phyloP scores from a whole-genome alignment of 202 grass and related monocot species.

The Digitaria exilis region DNA sequence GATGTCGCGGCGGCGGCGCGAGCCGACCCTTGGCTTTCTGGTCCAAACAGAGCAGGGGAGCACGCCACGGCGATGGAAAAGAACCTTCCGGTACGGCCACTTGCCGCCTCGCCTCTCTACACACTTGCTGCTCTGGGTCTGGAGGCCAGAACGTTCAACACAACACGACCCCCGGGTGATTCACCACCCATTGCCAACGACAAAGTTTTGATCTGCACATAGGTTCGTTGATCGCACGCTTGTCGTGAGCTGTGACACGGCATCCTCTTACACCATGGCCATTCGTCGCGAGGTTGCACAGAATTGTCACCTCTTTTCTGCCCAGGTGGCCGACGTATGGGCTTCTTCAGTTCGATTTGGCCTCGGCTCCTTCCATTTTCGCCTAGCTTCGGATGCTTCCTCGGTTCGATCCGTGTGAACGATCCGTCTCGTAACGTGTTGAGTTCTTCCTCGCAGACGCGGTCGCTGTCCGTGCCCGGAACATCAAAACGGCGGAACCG shows the following conservation, averaged over 20 bases:
- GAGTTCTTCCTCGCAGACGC: neutral
- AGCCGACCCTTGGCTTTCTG: neutral
- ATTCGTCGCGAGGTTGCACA: neutral
- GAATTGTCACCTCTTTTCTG: neutral
- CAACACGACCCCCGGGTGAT: neutral
- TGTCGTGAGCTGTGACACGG: neutral
- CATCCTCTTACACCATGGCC: neutral
- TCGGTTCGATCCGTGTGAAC: neutral
- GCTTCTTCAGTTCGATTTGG: neutral
- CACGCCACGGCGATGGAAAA: neutral
- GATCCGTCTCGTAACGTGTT: slow-evolving; percentile 5
- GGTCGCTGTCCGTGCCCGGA: neutral
- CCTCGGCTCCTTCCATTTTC: neutral
- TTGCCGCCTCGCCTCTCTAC: neutral
- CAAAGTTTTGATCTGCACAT: neutral
- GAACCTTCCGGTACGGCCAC: neutral
- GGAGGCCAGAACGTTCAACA: neutral
- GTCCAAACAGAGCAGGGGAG: neutral
- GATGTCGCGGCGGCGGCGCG: neutral
- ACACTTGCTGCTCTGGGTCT: neutral
- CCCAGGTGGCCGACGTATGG: neutral
- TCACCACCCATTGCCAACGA: neutral
- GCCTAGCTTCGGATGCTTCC: neutral
- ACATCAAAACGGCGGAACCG: neutral
- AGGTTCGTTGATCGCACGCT: neutral